phyloP scores from a whole-genome alignment of 768 basidiomycete genomes.

The Tubosaeta sp. region DNA sequence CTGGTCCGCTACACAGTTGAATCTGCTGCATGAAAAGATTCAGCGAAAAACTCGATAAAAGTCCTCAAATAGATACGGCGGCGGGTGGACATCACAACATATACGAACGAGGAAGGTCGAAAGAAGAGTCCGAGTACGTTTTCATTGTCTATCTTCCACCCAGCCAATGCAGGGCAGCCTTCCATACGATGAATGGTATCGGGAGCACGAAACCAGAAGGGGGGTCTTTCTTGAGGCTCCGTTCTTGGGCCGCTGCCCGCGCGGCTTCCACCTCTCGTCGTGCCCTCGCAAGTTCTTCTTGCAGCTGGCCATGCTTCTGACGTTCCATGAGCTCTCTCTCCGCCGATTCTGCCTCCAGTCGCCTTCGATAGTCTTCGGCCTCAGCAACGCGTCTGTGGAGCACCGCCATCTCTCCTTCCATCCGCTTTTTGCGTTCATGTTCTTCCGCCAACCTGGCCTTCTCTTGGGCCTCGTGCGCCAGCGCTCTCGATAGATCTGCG shows the following conservation, averaged over 20 bases:
- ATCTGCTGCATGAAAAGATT: conserved; percentile 2
- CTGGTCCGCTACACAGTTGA: not conserved
- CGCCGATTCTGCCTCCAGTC: conserved; percentile 24
- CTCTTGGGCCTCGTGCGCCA: conserved; percentile 28
- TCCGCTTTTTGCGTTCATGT: conserved; percentile 25
- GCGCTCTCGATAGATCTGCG: conserved; percentile 24
- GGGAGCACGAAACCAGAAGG: conserved; percentile 27
- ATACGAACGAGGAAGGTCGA: conserved; percentile 1
- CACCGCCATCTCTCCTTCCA: conserved; percentile 24
- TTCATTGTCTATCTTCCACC: conserved; percentile 20
- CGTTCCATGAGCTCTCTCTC: conserved; percentile 27
- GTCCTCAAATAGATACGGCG: conserved; percentile 16
- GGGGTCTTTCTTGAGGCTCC: conserved; percentile 26
- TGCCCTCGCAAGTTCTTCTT: conserved; percentile 29
- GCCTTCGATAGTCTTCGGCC: conserved; percentile 26
- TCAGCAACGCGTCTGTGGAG: conserved; percentile 25
- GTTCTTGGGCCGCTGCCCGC: conserved; percentile 21
- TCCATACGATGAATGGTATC: conserved; percentile 34
- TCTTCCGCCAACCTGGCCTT: conserved; percentile 28
- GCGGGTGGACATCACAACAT: not conserved
- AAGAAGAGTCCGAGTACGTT: not conserved
- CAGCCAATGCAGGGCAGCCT: conserved; percentile 31
- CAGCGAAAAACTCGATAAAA: not conserved
- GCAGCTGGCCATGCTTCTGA: conserved; percentile 24
- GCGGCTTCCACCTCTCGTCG: conserved; percentile 25